A percentile compares a stretch with the other conserved stretches of the same genome.
These are phyloP conservation scores for Isabelozyma pseudorhagii DNA, from an alignment of 805 yeast genomes.

Conservation along the genomic window DNA sequence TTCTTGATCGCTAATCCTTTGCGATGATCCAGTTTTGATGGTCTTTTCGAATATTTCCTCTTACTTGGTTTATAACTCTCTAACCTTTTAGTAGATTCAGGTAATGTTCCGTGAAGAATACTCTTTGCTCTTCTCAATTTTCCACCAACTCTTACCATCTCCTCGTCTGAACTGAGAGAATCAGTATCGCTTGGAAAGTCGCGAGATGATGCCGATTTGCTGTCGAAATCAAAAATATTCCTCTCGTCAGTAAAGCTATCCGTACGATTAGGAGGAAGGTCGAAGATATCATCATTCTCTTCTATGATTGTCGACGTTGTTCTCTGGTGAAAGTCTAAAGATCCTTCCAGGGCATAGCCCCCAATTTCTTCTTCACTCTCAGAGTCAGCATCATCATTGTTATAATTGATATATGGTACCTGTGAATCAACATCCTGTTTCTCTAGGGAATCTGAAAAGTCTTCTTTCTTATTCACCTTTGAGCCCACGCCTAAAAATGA, in stretches of 20 bases:
- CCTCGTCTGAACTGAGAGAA: conserved; percentile 1
- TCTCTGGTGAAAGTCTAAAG: background rate
- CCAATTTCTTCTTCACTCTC: background rate
- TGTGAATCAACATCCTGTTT: background rate
- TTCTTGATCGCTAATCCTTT: conserved; percentile 38
- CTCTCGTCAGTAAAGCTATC: background rate
- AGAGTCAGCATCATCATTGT: background rate
- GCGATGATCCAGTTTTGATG: conserved; percentile 15
- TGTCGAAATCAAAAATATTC: background rate
- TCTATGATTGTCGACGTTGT: background rate
- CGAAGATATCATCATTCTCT: background rate
- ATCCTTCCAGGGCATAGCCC: background rate
- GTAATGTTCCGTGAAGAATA: conserved; percentile 33
- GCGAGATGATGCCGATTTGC: background rate
- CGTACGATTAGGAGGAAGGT: background rate
- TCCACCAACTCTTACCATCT: conserved; percentile 22
- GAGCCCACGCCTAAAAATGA: conserved; percentile 26
- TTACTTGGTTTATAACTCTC: conserved; percentile 16
- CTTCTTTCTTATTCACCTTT: background rate
- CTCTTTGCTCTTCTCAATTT: conserved; percentile 22
- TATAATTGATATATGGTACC: background rate
- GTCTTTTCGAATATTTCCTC: conserved; percentile 1
- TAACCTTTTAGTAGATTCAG: conserved; percentile 37
- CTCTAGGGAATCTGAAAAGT: background rate
- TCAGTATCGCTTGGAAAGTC: background rate